These are phyloP conservation scores for Phytophthora pisi DNA, from an alignment of 352 stramenopile genomes.

Conservation along the genomic window DNA sequence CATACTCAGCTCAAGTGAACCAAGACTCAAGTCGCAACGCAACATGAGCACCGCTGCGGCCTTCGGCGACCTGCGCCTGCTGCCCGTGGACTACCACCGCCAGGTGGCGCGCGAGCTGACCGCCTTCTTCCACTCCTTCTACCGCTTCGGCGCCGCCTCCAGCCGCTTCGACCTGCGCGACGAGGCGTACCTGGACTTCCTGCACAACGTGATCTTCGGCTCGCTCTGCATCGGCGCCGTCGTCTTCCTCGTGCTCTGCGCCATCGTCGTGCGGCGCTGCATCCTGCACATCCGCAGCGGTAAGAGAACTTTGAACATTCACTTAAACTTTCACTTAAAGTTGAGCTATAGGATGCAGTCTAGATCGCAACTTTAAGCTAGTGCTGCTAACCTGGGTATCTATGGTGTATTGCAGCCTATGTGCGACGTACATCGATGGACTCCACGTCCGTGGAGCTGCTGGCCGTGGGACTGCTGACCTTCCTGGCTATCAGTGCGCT, in stretches of 20 bases:
- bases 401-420: constrained; percentile 39
- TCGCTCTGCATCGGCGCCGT: constrained; percentile 66
- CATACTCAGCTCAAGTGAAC: constrained; percentile 23
- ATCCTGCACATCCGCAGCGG: constrained; percentile 74
- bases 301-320: constrained; percentile 22
- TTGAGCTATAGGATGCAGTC: not conserved
- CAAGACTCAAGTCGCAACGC: not conserved
- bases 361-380: not conserved
- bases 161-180: constrained; percentile 64
- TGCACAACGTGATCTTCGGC: constrained; percentile 73
- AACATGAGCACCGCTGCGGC: constrained; percentile 23
- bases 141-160: constrained; percentile 65
- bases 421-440: constrained; percentile 48
- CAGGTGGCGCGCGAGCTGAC: constrained; percentile 68
- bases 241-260: constrained; percentile 68
- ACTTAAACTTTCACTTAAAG: not conserved
- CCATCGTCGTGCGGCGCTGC: constrained; percentile 72
- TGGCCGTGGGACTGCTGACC: constrained; percentile 73
- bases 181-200: constrained; percentile 60
- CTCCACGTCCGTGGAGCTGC: constrained; percentile 64
- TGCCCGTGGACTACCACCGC: constrained; percentile 74
- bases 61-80: constrained; percentile 48
- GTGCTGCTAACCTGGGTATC: constrained; percentile 5
- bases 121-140: constrained; percentile 83
- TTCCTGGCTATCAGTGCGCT: constrained; percentile 77